A percentile compares a stretch with the other conserved stretches of the same genome.
phyloP scores from a whole-genome alignment of 192 early-diverging fungal species.

The Dimargaris cristalligena region DNA sequence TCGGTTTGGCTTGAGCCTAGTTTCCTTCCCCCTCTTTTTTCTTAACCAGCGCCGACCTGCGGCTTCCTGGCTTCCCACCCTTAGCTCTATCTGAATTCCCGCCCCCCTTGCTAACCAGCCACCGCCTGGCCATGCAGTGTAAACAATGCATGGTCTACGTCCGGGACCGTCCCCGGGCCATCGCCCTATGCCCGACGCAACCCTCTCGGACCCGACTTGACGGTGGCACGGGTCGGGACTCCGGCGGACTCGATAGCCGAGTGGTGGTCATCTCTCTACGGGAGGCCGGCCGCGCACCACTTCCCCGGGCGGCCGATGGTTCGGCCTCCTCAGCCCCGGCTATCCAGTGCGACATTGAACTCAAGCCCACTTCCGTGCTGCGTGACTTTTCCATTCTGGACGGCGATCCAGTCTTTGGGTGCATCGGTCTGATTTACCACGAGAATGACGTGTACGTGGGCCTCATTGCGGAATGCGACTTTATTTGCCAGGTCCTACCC shows the following conservation, averaged over 20 bases:
- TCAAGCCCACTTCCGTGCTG: conserved; percentile 10
- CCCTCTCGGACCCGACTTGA: conserved; percentile 6
- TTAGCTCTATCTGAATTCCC: too few relatives aligned
- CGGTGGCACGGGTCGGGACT: conserved; percentile 19
- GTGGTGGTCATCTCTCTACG: conserved; percentile 1
- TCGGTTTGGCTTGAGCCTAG: too few relatives aligned
- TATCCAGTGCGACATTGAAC: conserved; percentile 7
- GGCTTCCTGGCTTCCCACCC: too few relatives aligned
- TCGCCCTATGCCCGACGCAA: conserved; percentile 39
- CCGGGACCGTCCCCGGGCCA: conserved; percentile 31
- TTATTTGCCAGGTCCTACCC: conserved; percentile 37
- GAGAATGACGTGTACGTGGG: conserved; percentile 49
- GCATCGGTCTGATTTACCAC: conserved; percentile 26
- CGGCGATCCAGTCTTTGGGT: conserved; percentile 26
- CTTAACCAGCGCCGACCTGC: too few relatives aligned
- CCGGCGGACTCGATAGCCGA: conserved; percentile 15
- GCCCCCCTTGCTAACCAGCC: too few relatives aligned
- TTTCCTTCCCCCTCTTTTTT: too few relatives aligned
- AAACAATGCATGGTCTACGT: conserved; percentile 32
- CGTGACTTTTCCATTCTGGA: conserved; percentile 21
- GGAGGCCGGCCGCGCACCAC: conserved; percentile 20
- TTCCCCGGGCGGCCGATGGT: conserved; percentile 22
- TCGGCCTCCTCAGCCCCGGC: conserved; percentile 16
- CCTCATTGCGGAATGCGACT: conserved; percentile 44
- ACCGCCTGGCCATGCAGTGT: conserved; percentile 8